phyloP scores from a whole-genome alignment of 2,329 filamentous ascomycete genomes.

The Penicillium sp. region DNA sequence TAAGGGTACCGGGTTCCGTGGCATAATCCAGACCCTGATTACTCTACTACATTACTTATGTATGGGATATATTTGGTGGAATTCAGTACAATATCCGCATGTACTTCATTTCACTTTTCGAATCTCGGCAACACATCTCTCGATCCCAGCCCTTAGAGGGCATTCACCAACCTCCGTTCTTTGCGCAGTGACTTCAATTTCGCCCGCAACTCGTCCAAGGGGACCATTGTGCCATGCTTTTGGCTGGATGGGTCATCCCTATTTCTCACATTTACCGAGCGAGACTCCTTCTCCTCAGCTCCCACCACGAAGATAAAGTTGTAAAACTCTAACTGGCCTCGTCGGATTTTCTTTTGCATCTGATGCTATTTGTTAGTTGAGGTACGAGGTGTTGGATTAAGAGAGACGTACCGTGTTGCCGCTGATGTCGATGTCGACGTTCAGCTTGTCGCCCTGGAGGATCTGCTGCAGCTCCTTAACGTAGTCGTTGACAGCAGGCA shows the following conservation, averaged over 20 bases:
- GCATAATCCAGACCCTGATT: background rate
- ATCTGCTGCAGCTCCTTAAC: slow-evolving; percentile 47
- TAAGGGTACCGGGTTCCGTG: background rate
- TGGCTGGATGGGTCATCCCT: too few species aligned
- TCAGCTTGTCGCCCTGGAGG: slow-evolving; percentile 45
- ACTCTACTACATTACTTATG: slow-evolving; percentile 1
- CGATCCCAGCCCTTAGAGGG: too few species aligned
- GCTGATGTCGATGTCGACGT: slow-evolving; percentile 49
- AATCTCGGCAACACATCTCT: too few species aligned
- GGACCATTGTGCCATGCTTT: too few species aligned
- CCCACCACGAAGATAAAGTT: slow-evolving; percentile 61
- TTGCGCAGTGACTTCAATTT: too few species aligned
- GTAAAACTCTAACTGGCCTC: too few species aligned
- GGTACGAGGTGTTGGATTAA: background rate
- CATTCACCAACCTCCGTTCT: too few species aligned
- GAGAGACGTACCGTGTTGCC: slow-evolving; percentile 45
- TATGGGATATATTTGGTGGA: background rate
- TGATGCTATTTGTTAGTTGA: background rate
- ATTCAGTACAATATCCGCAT: slow-evolving; percentile 7
- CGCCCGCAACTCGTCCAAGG: too few species aligned
- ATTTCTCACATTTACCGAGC: too few species aligned
- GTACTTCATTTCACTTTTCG: too few species aligned
- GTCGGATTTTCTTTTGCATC: slow-evolving; percentile 49
- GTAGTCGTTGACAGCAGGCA: slow-evolving; percentile 50
- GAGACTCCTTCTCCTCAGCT: slow-evolving; percentile 58